Conservation (phyloP, 345 rosid species). For the Aurinia saxatilis region DNA sequence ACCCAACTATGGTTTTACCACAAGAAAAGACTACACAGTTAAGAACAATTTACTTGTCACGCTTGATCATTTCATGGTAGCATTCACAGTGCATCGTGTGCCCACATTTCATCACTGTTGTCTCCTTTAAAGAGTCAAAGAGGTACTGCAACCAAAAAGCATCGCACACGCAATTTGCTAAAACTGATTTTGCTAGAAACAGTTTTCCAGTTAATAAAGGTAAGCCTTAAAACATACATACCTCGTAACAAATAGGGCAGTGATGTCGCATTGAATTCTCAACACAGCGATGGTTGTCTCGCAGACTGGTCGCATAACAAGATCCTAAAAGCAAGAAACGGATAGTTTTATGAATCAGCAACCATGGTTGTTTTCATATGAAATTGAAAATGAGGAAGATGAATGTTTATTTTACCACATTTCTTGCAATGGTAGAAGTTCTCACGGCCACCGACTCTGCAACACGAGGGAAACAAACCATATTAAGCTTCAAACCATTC, state of each 20-base stretch:
- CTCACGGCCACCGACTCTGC: constrained; percentile 84
- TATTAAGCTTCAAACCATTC: neutral
- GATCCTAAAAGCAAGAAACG: constrained; percentile 40
- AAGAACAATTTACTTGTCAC: constrained; percentile 78
- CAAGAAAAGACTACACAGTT: neutral
- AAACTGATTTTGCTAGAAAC: neutral
- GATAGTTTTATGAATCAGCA: neutral
- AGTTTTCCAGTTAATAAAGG: neutral
- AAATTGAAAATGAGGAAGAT: neutral
- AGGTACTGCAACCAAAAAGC: constrained; percentile 49
- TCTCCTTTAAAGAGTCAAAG: constrained; percentile 87
- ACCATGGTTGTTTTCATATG: neutral
- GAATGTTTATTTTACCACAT: constrained; percentile 53
- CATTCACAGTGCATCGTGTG: constrained; percentile 96
- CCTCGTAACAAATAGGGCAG: constrained; percentile 98
- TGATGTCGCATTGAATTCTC: constrained; percentile 98
- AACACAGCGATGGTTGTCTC: constrained; percentile 71
- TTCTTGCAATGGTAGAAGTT: constrained; percentile 86
- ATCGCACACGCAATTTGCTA: neutral
- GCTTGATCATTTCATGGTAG: constrained; percentile 73
- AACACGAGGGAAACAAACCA: neutral
- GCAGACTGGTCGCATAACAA: constrained; percentile 62
- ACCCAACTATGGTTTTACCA: neutral
- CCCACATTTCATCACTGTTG: constrained; percentile 91
- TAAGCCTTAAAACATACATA: constrained; percentile 18